Base-by-base conservation (phyloP, 2,329 filamentous ascomycete species). In the Rhynchosporium agropyri region DNA sequence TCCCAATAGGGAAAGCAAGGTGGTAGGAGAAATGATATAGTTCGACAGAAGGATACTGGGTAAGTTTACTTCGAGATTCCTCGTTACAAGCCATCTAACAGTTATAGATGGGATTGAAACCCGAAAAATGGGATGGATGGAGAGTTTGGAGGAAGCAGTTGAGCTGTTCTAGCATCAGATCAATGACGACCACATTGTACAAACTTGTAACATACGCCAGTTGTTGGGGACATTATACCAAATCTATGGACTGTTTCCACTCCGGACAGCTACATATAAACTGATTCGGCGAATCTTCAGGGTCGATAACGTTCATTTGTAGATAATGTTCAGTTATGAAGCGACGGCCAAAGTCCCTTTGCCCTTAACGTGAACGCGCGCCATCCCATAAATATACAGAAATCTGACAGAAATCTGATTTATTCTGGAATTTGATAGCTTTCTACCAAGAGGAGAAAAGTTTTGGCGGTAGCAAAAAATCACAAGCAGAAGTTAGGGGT, bases 31-130 rank as follows among this genome's bases (percentile, higher is more conserved):
- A 88, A 85, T 54, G 86, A 82, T 50, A 87, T 93, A 65, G 79
- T 88, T 60, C 83, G 91, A 74, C 88, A 92, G 77, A 94, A 91
- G 78, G 89, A 94, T 68, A 86, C 85, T 68, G 90, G 90, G 89
- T 92, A 79, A 79, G 86, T 74, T 38, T 1, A 45, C 28, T 51
- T 29, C 26, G 46, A 15, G 43, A 33, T 6, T 28, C 13, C 12
- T 8, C 15, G 56, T 12, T 15, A 45, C n/a, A 36, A 38, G 20
- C 43, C n/a, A 20, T 40, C 20, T 38, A 38, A 40, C 48, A 28
- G 26, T 2, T 42, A 33, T 12, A 76, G 75, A 53, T 75, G 70
- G 75, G 72, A 75, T 61, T 76, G 65, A 74, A 45, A 40, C 56
- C 31, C n/a, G 7, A 4, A 36, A 42, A 12, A 29, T 2, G n/a